Evolutionary conservation across 129 eudicot genomes (phyloP).

Genomic region (Flaveria sonorensis): DNA sequence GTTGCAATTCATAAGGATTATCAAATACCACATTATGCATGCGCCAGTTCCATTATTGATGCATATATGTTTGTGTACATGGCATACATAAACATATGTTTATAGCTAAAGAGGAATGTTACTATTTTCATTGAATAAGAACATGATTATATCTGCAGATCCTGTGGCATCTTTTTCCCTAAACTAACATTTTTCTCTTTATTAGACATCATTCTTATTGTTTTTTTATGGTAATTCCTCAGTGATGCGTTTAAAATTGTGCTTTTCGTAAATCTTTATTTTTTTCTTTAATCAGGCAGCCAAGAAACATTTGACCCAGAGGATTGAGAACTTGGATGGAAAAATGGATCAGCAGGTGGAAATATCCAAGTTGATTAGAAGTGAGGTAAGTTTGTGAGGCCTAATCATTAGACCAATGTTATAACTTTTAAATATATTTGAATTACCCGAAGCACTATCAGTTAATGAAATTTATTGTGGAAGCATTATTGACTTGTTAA

Average conservation of each 20-base stretch:
- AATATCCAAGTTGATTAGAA: conserved; percentile 62
- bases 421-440: neutral
- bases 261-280: conserved; percentile 15
- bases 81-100: neutral
- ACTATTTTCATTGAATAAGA: neutral
- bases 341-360: conserved; percentile 81
- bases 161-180: neutral
- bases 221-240: neutral
- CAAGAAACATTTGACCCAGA: conserved; percentile 81
- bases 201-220: neutral
- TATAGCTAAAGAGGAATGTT: neutral
- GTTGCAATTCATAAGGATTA: conserved; percentile 6
- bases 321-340: conserved; percentile 87
- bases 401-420: neutral
- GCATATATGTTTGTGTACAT: neutral
- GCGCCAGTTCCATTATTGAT: neutral
- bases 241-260: conserved; percentile 9
- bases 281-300: conserved; percentile 58
- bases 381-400: conserved; percentile 48
- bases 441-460: neutral
- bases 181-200: neutral
- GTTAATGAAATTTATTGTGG: conserved; percentile 1
- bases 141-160: neutral
- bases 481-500: conserved; percentile 5
- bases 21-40: neutral